Evolutionary conservation across 1,284 basidiomycete genomes (phyloP).

Genomic region (Leccinum cinnamomeum): DNA sequence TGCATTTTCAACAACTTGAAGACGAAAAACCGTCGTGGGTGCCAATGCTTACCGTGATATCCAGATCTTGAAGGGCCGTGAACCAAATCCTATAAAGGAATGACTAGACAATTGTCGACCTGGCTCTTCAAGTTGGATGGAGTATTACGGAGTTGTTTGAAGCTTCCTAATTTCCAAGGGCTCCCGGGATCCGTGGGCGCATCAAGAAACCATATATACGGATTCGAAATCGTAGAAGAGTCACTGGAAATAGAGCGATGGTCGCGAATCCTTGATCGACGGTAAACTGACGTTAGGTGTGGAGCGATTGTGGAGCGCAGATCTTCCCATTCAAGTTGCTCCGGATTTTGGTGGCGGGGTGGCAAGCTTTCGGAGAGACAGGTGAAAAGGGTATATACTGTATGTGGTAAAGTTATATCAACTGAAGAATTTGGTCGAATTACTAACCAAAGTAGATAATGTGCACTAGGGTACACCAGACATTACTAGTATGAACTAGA

Average conservation of each 20-base stretch:
- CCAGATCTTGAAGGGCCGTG: not conserved
- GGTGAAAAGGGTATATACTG: not conserved
- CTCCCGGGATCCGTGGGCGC: not conserved
- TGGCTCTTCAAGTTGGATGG: not conserved
- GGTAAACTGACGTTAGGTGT: conserved; percentile 2
- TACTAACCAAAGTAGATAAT: not conserved
- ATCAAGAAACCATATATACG: conserved; percentile 3
- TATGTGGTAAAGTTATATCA: not conserved
- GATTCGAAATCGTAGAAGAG: not conserved
- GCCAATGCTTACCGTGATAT: not conserved
- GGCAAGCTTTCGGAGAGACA: not conserved
- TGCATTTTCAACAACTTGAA: not conserved
- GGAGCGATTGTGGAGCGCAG: not conserved
- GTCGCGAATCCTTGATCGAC: conserved; percentile 20
- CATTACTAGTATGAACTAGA: not conserved
- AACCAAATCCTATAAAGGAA: not conserved
- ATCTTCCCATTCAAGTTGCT: conserved; percentile 6
- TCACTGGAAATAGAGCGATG: not conserved
- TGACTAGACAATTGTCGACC: not conserved
- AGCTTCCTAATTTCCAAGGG: not conserved
- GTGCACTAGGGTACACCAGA: not conserved
- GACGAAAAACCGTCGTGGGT: not conserved
- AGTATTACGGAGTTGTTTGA: too few relatives aligned
- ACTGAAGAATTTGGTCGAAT: not conserved
- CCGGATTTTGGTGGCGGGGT: not conserved